Evolutionary conservation across 768 basidiomycete genomes (phyloP), one percentile per base, ranked within the genome.

Genomic region (Hygrophorus pudorinus): DNA sequence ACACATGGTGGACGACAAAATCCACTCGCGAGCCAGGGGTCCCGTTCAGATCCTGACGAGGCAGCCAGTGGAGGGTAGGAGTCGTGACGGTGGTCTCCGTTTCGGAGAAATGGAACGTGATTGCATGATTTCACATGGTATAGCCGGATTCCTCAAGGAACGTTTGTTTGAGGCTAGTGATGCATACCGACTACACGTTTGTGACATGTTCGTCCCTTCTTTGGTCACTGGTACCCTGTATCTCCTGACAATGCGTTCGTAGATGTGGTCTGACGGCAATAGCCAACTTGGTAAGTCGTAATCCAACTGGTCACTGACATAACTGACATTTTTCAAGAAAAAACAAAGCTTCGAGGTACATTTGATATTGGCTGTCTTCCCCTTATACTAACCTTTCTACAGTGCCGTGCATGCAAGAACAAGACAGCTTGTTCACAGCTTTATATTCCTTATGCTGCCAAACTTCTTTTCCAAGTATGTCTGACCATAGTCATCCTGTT

Each of bases 31-130:
- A 45, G 96, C 96, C 14, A 67, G 96, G 62, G 96, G 96, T 11
- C 96, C 96, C 4, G 89, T 99, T 7, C 96, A 99, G 62, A 99
- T 98, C 55, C 65, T 99, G 55, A 99, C 94, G 27, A 70, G 96
- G 39, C 96, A 99, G 58, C 96, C 96, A 10, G 96, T 99, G 12
- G 96, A 99, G 60, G 96, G 96, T 76, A 78, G 96, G 64, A 91
- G 87, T 76, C 78, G 96, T 67, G 96, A 98, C 58, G 96, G 96
- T 71, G 96, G 96, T 63, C 67, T 99, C 51, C 91, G 96, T 57
- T 99, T 99, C 72, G 96, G 96, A 73, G 96, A 99, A 75, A 99
- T 99, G 96, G 96, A 99, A 60, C 88, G 91, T 62, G 94, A 97
- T 77, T 98, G 96, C 62, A 99, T 99, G 96, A 94, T 99, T 49